These are phyloP conservation scores for Alternaria ventricosa DNA, from an alignment of 2,329 filamentous ascomycete genomes.

Conservation along the genomic window DNA sequence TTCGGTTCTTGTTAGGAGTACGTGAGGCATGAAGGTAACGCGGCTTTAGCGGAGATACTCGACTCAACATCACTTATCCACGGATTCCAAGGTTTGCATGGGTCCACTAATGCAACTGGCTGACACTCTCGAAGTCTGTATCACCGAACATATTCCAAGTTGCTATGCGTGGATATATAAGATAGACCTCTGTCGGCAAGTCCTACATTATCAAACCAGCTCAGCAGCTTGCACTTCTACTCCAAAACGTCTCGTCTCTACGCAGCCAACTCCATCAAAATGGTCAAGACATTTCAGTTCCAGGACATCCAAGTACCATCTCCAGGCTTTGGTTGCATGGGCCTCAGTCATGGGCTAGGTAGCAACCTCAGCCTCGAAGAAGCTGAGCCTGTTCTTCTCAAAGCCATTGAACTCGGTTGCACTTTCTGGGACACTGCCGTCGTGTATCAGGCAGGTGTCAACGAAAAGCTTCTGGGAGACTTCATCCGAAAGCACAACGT, in stretches of 20 bases:
- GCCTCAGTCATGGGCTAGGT: slow-evolving; percentile 56
- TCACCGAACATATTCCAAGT: neutral
- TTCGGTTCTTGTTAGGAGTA: neutral
- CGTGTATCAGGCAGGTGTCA: slow-evolving; percentile 29
- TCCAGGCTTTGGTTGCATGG: slow-evolving; percentile 65
- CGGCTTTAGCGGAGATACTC: neutral
- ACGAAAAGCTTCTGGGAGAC: slow-evolving; percentile 37
- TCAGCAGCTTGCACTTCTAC: neutral
- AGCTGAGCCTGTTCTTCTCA: slow-evolving; percentile 57
- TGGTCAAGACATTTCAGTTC: slow-evolving; percentile 32
- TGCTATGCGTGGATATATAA: neutral
- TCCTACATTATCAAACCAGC: neutral
- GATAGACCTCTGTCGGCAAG: neutral
- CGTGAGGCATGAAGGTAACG: neutral
- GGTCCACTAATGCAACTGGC: neutral
- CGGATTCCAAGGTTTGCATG: no score
- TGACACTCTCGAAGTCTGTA: neutral
- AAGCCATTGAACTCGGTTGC: slow-evolving; percentile 58
- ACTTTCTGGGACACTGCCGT: slow-evolving; percentile 59
- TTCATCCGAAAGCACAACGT: slow-evolving; percentile 37
- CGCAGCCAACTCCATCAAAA: neutral
- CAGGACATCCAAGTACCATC: slow-evolving; percentile 50
- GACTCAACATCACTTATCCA: neutral
- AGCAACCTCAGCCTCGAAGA: slow-evolving; percentile 51
- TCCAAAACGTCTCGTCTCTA: neutral